phyloP scores from a whole-genome alignment of 2,329 filamentous ascomycete species.

The Helotiales sp. region DNA sequence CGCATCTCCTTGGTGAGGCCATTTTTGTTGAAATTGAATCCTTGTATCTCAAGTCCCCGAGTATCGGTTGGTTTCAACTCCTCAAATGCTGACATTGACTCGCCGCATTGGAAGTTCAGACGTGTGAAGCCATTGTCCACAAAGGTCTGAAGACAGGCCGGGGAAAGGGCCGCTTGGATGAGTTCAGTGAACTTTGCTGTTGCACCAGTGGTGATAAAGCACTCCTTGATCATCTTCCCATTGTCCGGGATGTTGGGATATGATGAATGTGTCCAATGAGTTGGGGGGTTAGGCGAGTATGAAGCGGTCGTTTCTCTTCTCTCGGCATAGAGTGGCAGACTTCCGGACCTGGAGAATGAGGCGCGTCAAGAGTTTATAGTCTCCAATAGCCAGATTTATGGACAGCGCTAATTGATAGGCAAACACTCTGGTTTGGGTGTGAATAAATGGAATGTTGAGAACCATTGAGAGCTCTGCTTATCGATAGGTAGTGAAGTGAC shows the following conservation, averaged over 20 bases:
- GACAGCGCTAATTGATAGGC: not conserved
- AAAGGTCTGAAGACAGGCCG: slow-evolving; percentile 67
- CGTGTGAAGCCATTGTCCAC: slow-evolving; percentile 66
- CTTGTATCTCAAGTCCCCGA: slow-evolving; percentile 56
- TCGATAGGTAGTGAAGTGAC: not conserved
- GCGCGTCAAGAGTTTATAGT: not conserved
- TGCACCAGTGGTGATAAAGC: slow-evolving; percentile 90
- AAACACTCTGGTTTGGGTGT: too few species aligned
- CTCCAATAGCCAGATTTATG: not conserved
- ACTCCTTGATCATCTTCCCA: slow-evolving; percentile 46
- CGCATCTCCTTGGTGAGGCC: slow-evolving; percentile 56
- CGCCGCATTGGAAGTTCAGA: slow-evolving; percentile 81
- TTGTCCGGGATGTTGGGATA: not conserved
- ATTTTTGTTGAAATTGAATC: slow-evolving; percentile 68
- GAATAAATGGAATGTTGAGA: not conserved
- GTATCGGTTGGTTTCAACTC: slow-evolving; percentile 33
- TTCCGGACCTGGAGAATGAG: not conserved
- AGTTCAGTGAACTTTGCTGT: slow-evolving; percentile 82
- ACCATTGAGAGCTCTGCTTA: not conserved
- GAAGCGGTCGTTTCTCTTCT: not conserved
- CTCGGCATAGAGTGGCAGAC: too few species aligned
- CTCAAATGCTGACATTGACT: slow-evolving; percentile 62
- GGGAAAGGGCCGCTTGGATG: slow-evolving; percentile 66
- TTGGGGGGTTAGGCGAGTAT: not conserved
- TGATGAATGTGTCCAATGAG: not conserved